phyloP scores from a whole-genome alignment of 1,284 basidiomycete genomes.

The Cutaneotrichosporon sp. region DNA sequence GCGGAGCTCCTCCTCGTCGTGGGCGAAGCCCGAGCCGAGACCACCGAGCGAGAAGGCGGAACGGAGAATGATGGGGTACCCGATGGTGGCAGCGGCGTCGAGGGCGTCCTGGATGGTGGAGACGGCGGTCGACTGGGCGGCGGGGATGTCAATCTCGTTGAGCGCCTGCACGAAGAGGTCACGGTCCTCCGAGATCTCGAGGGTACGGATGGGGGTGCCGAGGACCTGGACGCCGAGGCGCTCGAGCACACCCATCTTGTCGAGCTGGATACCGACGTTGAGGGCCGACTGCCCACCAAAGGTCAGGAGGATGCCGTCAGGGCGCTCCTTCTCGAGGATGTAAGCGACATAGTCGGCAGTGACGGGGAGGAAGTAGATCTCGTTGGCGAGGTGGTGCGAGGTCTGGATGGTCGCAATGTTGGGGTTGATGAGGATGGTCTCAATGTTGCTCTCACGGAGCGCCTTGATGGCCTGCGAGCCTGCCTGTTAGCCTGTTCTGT shows the following conservation, averaged over 20 bases:
- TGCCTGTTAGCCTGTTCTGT: conserved; percentile 23
- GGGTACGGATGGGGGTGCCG: conserved; percentile 90
- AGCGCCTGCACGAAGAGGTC: conserved; percentile 96
- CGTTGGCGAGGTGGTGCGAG: conserved; percentile 91
- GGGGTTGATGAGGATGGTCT: conserved; percentile 94
- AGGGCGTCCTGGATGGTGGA: conserved; percentile 93
- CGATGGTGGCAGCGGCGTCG: conserved; percentile 84
- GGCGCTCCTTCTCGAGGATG: conserved; percentile 96
- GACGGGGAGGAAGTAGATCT: conserved; percentile 97
- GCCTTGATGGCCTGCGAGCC: conserved; percentile 97
- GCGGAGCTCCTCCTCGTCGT: conserved; percentile 91
- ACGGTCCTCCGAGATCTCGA: conserved; percentile 96
- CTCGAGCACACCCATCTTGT: conserved; percentile 96
- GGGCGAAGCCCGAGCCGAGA: conserved; percentile 96
- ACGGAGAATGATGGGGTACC: conserved; percentile 97
- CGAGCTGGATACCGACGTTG: conserved; percentile 96
- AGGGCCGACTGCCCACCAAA: conserved; percentile 98
- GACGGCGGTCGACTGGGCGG: conserved; percentile 94
- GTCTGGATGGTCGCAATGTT: conserved; percentile 98
- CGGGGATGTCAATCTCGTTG: conserved; percentile 98
- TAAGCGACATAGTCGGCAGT: conserved; percentile 98
- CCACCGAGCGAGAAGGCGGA: conserved; percentile 98
- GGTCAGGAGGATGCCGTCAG: conserved; percentile 95
- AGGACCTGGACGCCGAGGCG: conserved; percentile 92
- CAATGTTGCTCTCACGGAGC: conserved; percentile 90